Conservation (phyloP, 2,329 filamentous ascomycete species). For the Verticillium klebahnii region DNA sequence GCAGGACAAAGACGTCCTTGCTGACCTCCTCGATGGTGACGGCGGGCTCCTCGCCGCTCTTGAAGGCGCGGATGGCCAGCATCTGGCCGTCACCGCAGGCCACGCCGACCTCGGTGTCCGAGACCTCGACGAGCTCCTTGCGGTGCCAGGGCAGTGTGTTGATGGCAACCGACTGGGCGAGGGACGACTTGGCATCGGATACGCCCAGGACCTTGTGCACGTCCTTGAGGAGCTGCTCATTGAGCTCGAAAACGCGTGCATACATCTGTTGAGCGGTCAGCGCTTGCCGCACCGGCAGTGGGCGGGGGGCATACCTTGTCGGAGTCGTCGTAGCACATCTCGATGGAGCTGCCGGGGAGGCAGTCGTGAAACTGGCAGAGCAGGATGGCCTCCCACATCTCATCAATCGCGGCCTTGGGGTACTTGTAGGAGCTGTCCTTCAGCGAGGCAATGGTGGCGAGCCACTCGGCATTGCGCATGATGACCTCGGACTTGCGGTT, state of each 20-base stretch:
- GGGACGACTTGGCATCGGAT: conserved; percentile 33
- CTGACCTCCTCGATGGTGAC: conserved; percentile 47
- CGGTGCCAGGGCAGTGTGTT: conserved; percentile 89
- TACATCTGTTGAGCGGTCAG: conserved; percentile 56
- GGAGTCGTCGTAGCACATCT: conserved; percentile 97
- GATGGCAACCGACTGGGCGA: conserved; percentile 56
- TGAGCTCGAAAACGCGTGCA: conserved; percentile 73
- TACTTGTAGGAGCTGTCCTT: conserved; percentile 73
- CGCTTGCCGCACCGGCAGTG: not conserved
- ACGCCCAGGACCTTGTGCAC: conserved; percentile 66
- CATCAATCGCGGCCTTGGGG: conserved; percentile 88
- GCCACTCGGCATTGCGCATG: conserved; percentile 80
- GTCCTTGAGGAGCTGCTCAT: conserved; percentile 65
- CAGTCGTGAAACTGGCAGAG: conserved; percentile 98
- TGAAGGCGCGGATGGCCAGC: conserved; percentile 45
- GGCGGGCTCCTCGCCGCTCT: conserved; percentile 36
- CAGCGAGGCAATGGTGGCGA: conserved; percentile 81
- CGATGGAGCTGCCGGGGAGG: conserved; percentile 88
- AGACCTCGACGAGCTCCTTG: conserved; percentile 65
- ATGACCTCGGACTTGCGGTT: conserved; percentile 83
- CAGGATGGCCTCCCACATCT: conserved; percentile 90
- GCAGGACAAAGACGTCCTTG: conserved; percentile 67
- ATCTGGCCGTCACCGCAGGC: conserved; percentile 53
- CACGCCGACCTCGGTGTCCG: conserved; percentile 45
- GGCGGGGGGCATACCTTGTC: conserved; percentile 53